Evolutionary conservation across 305 asterid species (phyloP).

Genomic region (Plantago coronopus): DNA sequence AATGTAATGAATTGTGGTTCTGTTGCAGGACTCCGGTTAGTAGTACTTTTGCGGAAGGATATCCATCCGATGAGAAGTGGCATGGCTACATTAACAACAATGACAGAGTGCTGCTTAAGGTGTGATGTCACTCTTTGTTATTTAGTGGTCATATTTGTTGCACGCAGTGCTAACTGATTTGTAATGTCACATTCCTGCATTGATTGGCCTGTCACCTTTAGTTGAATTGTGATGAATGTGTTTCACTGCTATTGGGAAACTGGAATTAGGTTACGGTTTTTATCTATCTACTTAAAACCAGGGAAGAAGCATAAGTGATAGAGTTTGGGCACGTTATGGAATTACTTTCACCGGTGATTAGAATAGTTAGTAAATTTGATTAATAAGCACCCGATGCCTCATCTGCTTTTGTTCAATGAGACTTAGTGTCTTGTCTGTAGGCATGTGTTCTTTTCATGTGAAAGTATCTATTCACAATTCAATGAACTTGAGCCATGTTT

Average conservation of each 20-base stretch:
- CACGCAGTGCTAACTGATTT: background rate
- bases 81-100: constrained; percentile 72
- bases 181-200: background rate
- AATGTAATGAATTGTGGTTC: constrained; percentile 21
- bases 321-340: background rate
- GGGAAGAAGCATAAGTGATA: background rate
- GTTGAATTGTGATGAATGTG: background rate
- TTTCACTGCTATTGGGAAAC: background rate
- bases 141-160: constrained; percentile 13
- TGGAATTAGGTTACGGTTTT: background rate
- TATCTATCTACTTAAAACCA: background rate
- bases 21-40: constrained; percentile 63
- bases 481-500: background rate
- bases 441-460: background rate
- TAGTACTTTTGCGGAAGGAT: constrained; percentile 53
- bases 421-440: background rate
- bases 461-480: background rate
- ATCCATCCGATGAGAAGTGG: constrained; percentile 83
- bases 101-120: constrained; percentile 93
- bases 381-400: no score
- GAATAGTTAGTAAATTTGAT: no score
- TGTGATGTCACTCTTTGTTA: constrained; percentile 23
- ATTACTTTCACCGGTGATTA: background rate
- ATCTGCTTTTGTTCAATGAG: background rate
- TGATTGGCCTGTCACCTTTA: constrained; percentile 5